Conservation (phyloP, 148 eudicot genomes). For the Selenicereus undatus region DNA sequence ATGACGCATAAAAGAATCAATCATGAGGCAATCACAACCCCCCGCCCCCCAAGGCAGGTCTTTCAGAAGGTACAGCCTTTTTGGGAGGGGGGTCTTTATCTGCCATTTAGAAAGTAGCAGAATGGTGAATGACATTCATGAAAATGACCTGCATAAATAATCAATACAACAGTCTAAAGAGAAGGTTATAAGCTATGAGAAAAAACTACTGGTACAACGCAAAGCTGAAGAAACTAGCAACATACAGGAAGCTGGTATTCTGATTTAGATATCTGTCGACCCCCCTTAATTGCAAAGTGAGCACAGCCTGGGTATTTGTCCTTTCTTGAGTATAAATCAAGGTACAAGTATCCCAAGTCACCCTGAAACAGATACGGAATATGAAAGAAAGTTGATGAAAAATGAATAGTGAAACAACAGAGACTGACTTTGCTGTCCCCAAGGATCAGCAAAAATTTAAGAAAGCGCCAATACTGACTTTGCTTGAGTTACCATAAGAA, state of each 20-base stretch:
- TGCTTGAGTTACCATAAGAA: background rate
- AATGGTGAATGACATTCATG: no score
- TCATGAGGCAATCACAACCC: no score
- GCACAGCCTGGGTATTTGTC: conserved; percentile 94
- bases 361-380: conserved; percentile 49
- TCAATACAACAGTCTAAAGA: background rate
- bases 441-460: background rate
- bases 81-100: no score
- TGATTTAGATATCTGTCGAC: conserved; percentile 72
- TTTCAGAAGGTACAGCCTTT: no score
- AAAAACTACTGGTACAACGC: background rate
- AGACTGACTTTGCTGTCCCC: background rate
- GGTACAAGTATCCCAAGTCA: conserved; percentile 90
- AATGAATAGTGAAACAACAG: background rate
- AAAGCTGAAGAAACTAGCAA: conserved; percentile 2
- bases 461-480: background rate
- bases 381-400: conserved; percentile 2
- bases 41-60: no score
- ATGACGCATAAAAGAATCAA: no score
- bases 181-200: background rate
- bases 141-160: conserved; percentile 17
- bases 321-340: conserved; percentile 80
- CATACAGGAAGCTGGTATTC: conserved; percentile 96
- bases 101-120: no score
- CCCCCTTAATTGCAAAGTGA: conserved; percentile 97